Base-by-base conservation (phyloP, 2,329 filamentous ascomycete genomes). In the Beauveria sp. region DNA sequence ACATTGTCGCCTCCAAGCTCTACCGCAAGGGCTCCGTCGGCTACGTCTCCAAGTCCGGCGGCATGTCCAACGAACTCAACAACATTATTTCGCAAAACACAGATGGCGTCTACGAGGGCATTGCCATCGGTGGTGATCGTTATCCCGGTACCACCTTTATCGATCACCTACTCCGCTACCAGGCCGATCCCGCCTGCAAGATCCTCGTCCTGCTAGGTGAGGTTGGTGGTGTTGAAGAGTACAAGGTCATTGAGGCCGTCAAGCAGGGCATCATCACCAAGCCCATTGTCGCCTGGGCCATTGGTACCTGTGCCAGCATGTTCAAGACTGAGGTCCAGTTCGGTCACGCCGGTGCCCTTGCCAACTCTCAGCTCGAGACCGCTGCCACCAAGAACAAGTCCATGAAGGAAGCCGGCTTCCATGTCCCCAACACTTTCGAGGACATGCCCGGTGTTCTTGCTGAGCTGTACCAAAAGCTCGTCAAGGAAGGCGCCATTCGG, bases 271-370 rank as follows among this genome's bases (percentile, higher is more conserved):
- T 85, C 74, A 96, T 99, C 76, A 99, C 89, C 76, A 99, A 99
- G 87, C 94, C 94, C 71, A 94, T 99, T 72, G 92, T 99, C 64
- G 94, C 94, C 48, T 99, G 94, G 94, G 94, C 94, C 68, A 99
- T 99, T 72, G 94, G 94, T 83, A 99, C 94, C 70, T 97, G 96
- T 78, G 94, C 94, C 66, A 93, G 91, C 84, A 94, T 99, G 92
- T 96, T 99, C 84, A 97, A 96, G 88, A 99, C 94, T 46, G 94
- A 99, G 83, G 94, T 99, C 51, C 94, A 99, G 79, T 99, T 99
- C 80, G 94, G 94, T 72, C 94, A 99, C 82, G 94, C 94, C 71
- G 94, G 94, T 79, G 92, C 94, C 59, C 97, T 97, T 69, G 94
- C 94, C 84, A 99, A 99, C 87, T 99, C 94, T 62, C 90, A 97